Conservation (phyloP, 768 basidiomycete species). For the Trametes cubensis region DNA sequence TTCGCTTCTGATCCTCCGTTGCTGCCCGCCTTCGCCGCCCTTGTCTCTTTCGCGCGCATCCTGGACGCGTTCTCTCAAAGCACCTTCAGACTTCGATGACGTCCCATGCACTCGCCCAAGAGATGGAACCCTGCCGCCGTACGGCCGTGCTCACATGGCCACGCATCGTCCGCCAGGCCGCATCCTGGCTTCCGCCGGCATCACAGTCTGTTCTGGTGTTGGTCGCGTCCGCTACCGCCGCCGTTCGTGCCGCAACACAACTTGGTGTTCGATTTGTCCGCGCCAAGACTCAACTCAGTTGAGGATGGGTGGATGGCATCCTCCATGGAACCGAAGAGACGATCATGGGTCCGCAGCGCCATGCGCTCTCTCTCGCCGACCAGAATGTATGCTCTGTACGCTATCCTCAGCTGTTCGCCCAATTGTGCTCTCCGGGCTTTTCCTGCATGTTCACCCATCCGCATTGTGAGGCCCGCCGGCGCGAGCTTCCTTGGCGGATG, state of each 20-base stretch:
- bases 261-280: background rate
- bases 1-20: conserved; percentile 18
- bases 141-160: background rate
- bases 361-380: background rate
- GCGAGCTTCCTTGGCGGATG: background rate
- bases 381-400: background rate
- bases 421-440: background rate
- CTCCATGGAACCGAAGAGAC: conserved; percentile 4
- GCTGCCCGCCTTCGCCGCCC: background rate
- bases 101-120: too few species aligned
- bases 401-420: background rate
- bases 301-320: background rate
- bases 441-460: background rate
- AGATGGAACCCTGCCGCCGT: background rate
- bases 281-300: background rate
- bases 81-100: background rate
- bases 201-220: background rate
- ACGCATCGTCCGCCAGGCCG: background rate
- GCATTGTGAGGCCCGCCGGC: background rate
- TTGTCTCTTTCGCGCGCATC: background rate
- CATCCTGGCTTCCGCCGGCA: too few species aligned
- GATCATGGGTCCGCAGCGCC: conserved; percentile 14
- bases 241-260: background rate
- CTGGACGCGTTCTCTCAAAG: background rate
- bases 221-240: background rate